phyloP scores from a whole-genome alignment of 805 yeast genomes.

The Candida odintsovae region DNA sequence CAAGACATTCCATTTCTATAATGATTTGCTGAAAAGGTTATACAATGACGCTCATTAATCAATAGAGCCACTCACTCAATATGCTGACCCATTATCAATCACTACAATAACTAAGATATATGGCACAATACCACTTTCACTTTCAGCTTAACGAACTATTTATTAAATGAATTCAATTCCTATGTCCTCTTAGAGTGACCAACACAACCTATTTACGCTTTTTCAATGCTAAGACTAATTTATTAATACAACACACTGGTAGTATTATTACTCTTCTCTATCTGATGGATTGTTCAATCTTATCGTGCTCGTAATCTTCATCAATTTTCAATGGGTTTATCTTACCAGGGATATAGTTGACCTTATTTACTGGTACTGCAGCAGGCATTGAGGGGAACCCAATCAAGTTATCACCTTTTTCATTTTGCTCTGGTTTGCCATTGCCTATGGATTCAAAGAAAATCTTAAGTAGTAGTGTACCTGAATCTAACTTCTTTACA shows the following conservation, averaged over 20 bases:
- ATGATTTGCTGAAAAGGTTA: no score
- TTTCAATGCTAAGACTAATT: not conserved
- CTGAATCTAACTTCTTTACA: constrained; percentile 21
- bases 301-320: constrained; percentile 13
- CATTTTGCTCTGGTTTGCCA: constrained; percentile 1
- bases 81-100: no score
- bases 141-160: not conserved
- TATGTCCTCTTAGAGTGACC: not conserved
- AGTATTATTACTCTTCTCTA: not conserved
- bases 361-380: not conserved
- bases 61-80: no score
- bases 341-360: constrained; percentile 13
- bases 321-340: constrained; percentile 14
- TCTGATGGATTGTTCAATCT: constrained; percentile 11
- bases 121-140: no score
- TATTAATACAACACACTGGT: not conserved
- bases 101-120: no score
- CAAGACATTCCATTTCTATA: constrained; percentile 19
- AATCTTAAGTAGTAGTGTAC: constrained; percentile 19
- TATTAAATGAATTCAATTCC: not conserved
- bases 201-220: not conserved
- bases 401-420: not conserved
- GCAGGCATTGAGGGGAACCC: not conserved
- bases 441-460: constrained; percentile 20
- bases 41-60: no score